Percentiles rank a stretch among this genome's conserved stretches.
Conservation (phyloP, 768 basidiomycete species). For the Calocera cornea region DNA sequence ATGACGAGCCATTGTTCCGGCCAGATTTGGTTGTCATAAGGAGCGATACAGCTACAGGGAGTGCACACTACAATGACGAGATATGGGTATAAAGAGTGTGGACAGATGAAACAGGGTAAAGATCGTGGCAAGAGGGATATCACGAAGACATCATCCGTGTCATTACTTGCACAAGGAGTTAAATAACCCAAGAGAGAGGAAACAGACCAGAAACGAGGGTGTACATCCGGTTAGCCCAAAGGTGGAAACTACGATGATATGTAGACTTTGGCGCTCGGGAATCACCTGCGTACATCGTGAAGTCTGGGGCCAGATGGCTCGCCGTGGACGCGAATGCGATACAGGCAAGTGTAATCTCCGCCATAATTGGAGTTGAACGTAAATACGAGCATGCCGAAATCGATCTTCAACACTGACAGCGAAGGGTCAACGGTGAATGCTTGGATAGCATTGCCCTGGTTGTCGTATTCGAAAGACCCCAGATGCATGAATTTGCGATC, state of each 20-base stretch:
- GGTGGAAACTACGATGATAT: neutral
- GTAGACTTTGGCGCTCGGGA: neutral
- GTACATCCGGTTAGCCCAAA: neutral
- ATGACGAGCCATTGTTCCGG: too few species aligned
- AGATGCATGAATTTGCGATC: neutral
- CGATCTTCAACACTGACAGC: neutral
- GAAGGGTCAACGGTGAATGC: neutral
- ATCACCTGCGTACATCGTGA: neutral
- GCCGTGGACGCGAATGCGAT: neutral
- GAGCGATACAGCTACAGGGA: neutral
- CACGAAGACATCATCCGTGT: neutral
- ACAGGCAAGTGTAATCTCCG: neutral
- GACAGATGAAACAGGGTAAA: neutral
- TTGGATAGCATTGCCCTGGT: neutral
- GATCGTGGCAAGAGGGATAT: slow-evolving; percentile 4
- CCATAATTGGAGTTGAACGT: neutral
- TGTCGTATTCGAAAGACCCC: neutral
- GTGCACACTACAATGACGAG: neutral
- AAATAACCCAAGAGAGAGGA: neutral
- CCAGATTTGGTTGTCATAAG: neutral
- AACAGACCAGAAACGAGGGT: neutral
- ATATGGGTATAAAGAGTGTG: neutral
- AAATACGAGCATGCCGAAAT: neutral
- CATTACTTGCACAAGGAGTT: neutral
- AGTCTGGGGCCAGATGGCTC: neutral